Evolutionary conservation across 2,329 filamentous ascomycete genomes (phyloP).

Genomic region (Fusarium heterosporum): DNA sequence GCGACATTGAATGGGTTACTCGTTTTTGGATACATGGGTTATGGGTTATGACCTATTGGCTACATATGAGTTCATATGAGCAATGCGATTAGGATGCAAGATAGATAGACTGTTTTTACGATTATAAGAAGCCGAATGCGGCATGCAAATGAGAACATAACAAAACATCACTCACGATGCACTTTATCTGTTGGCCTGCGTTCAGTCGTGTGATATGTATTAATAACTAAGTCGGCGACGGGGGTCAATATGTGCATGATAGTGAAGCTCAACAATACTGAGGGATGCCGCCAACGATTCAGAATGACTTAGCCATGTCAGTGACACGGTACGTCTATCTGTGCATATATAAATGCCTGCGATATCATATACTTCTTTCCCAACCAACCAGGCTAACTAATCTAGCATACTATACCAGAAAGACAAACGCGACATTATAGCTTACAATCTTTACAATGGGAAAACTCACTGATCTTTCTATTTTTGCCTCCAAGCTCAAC

Average conservation of each 20-base stretch:
- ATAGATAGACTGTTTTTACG: slow-evolving; percentile 33
- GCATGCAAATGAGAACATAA: slow-evolving; percentile 27
- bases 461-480: slow-evolving; percentile 1
- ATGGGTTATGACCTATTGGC: slow-evolving; percentile 4
- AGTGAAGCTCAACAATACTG: not conserved
- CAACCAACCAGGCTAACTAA: not conserved
- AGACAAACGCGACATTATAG: not conserved
- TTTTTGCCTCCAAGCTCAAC: not conserved
- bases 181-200: not conserved
- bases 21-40: slow-evolving; percentile 2
- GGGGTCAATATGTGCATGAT: not conserved
- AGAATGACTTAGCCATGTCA: not conserved
- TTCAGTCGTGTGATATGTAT: not conserved
- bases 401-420: not conserved
- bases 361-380: not conserved
- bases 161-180: not conserved
- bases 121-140: slow-evolving; percentile 14
- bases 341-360: slow-evolving; percentile 16
- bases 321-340: not conserved
- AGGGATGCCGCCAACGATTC: not conserved
- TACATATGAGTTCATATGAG: slow-evolving; percentile 8
- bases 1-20: slow-evolving; percentile 1
- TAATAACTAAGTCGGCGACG: not conserved
- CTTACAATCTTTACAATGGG: slow-evolving; percentile 9
- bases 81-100: slow-evolving; percentile 11